Evolutionary conservation across 495 filamentous ascomycete genomes (phyloP).

Genomic region (Aspergillus mulundensis): DNA sequence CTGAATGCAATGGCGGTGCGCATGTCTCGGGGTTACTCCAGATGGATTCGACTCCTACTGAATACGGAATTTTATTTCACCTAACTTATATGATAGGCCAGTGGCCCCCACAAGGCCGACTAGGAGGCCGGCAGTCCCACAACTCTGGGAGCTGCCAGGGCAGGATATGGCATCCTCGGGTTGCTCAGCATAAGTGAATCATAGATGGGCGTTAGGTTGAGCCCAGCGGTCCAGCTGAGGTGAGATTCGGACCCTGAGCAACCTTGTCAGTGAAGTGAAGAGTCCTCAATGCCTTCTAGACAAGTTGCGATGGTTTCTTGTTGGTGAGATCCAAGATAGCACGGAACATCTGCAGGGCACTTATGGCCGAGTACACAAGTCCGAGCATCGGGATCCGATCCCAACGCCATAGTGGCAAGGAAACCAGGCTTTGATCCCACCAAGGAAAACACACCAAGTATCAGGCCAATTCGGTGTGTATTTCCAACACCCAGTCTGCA

Average conservation of each 20-base stretch:
- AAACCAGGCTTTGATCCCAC: neutral
- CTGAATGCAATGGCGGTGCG: too few species aligned
- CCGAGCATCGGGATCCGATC: neutral
- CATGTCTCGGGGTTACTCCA: neutral
- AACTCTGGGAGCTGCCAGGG: neutral
- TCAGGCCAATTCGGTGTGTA: neutral
- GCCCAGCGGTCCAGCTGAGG: neutral
- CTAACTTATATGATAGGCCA: neutral
- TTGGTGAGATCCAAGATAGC: neutral
- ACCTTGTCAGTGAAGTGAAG: neutral
- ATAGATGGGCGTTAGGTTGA: neutral
- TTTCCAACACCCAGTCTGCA: neutral
- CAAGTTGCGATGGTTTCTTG: neutral
- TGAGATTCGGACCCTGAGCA: neutral
- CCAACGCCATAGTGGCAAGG: neutral
- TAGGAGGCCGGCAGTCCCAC: neutral
- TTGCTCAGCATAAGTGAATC: conserved; percentile 2
- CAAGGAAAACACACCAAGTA: neutral
- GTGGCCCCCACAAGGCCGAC: neutral
- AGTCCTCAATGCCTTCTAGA: neutral
- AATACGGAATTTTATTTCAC: neutral
- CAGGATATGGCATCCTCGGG: neutral
- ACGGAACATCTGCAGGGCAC: neutral
- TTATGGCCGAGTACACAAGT: neutral
- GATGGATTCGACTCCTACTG: neutral